Conservation (phyloP, 306 rosid species). For the Inga laurina region DNA sequence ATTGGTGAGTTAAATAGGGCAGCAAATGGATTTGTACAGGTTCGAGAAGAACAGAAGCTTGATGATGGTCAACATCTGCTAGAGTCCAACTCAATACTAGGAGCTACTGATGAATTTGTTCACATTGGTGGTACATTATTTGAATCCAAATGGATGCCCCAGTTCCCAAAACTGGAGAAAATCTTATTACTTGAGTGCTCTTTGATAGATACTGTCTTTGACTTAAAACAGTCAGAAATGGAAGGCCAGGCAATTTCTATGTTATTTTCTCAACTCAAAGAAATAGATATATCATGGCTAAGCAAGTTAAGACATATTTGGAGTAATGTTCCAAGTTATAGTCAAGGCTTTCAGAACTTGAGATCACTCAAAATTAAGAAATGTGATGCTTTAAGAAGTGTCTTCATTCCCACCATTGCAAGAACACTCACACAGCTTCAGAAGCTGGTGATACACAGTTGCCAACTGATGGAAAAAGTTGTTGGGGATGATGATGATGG, state of each 20-base stretch:
- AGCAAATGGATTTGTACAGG: neutral
- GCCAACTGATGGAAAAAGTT: slow-evolving; percentile 19
- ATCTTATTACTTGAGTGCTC: slow-evolving; percentile 9
- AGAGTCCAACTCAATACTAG: neutral
- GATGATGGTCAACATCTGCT: neutral
- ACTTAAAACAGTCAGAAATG: neutral
- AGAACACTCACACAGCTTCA: slow-evolving; percentile 22
- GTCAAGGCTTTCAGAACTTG: slow-evolving; percentile 36
- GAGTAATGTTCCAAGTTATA: slow-evolving; percentile 28
- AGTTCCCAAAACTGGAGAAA: slow-evolving; percentile 30
- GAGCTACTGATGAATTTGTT: neutral
- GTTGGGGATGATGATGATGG: slow-evolving; percentile 7
- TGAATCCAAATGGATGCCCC: slow-evolving; percentile 7
- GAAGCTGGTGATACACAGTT: slow-evolving; percentile 17
- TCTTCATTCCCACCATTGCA: slow-evolving; percentile 9
- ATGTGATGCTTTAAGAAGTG: slow-evolving; percentile 30
- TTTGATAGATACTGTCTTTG: slow-evolving; percentile 19
- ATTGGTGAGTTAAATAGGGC: neutral
- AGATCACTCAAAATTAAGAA: slow-evolving; percentile 17
- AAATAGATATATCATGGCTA: slow-evolving; percentile 23
- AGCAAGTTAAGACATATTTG: slow-evolving; percentile 22
- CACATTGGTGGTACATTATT: neutral
- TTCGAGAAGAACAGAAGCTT: neutral
- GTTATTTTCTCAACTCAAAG: slow-evolving; percentile 24
- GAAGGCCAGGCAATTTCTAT: neutral